A percentile compares a stretch with the other conserved stretches of the same genome.
phyloP scores from a whole-genome alignment of 257 asterid genomes.

The Ajuga chamaepitys region DNA sequence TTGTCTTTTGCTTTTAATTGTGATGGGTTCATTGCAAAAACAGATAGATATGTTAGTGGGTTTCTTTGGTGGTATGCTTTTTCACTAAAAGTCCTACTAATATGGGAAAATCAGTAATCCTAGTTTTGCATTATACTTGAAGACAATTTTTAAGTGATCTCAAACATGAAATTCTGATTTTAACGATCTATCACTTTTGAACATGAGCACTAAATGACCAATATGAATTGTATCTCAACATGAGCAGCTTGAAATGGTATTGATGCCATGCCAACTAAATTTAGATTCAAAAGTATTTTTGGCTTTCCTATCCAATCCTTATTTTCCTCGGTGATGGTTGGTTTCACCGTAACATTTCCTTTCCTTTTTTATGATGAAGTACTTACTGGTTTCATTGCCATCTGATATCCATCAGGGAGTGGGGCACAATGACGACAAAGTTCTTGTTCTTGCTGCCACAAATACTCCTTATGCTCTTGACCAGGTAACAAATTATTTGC shows the following conservation, averaged over 20 bases:
- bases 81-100: neutral
- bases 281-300: neutral
- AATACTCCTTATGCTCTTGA: slow-evolving; percentile 97
- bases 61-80: neutral
- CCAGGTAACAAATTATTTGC: slow-evolving; percentile 52
- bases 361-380: neutral
- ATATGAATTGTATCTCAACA: neutral
- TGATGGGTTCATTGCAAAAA: neutral
- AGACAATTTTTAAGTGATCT: neutral
- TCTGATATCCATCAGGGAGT: slow-evolving; percentile 59
- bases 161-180: neutral
- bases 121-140: neutral
- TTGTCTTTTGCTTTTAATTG: neutral
- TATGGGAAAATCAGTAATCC: neutral
- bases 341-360: neutral
- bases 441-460: slow-evolving; percentile 97
- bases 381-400: slow-evolving; percentile 12
- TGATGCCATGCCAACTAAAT: neutral
- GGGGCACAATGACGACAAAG: slow-evolving; percentile 96
- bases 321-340: neutral
- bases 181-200: neutral
- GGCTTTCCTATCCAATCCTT: neutral
- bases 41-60: too few species aligned
- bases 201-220: neutral
- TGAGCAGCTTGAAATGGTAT: neutral